These are phyloP conservation scores for Aspergillus sp. DNA, from an alignment of 2,329 filamentous ascomycete genomes.

Conservation along the genomic window DNA sequence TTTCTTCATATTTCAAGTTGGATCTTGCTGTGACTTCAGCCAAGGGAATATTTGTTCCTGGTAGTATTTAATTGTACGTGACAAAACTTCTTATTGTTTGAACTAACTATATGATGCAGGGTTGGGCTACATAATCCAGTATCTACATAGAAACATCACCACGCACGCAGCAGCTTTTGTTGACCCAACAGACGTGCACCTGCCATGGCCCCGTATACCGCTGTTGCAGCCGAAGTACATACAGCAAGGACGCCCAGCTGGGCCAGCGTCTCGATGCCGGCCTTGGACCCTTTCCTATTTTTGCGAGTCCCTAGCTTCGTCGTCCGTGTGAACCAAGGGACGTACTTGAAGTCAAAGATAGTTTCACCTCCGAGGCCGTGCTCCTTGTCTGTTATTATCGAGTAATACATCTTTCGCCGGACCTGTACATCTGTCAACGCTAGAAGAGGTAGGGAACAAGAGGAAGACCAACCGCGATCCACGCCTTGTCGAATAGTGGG, in stretches of 20 bases:
- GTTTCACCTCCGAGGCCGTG: conserved; percentile 64
- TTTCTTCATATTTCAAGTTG: neutral
- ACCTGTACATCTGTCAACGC: conserved; percentile 18
- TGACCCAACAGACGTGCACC: conserved; percentile 6
- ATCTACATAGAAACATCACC: neutral
- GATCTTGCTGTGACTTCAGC: neutral
- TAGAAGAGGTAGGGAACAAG: neutral
- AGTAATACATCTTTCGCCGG: conserved; percentile 56
- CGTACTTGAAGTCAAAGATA: conserved; percentile 69
- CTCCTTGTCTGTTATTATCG: conserved; percentile 62
- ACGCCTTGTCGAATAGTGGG: conserved; percentile 49
- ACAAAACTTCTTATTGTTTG: neutral
- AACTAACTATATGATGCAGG: neutral
- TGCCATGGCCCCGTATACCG: conserved; percentile 11
- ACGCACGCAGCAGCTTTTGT: neutral
- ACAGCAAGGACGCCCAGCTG: conserved; percentile 26
- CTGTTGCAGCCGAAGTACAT: conserved; percentile 10
- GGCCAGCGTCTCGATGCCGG: conserved; percentile 27
- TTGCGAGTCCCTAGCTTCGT: conserved; percentile 28
- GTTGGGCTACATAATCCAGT: too few relatives aligned
- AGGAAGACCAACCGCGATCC: conserved; percentile 48
- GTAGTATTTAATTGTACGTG: neutral
- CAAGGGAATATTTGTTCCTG: neutral
- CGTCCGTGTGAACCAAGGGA: conserved; percentile 27
- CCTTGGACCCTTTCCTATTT: conserved; percentile 18